Base-by-base conservation (phyloP, 176 grass and related monocot genomes). In the Avena sativa region DNA sequence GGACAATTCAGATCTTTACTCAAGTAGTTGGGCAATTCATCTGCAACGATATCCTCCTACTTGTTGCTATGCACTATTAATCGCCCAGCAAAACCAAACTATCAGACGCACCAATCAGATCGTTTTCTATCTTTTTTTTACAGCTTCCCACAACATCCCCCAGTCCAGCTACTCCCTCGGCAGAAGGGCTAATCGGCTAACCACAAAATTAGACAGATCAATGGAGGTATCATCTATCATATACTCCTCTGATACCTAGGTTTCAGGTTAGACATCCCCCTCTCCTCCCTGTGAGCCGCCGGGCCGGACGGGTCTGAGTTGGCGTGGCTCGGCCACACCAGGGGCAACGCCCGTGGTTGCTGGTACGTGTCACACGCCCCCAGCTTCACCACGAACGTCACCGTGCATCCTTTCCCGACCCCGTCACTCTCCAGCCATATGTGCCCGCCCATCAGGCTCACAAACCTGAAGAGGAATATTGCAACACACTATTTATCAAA, bases 401-500 rank as follows among this genome's bases (percentile, higher is more conserved):
- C 89, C 1, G 84, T 94, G 64, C 92, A 94, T 53, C 92, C 92
- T 67, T 94, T 94, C 9, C 92, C 89, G 0, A 56, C 36, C 0
- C 92, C 92, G 26, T 94, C 92, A 57, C 92, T 94, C 78, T 94
- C 92, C 25, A 94, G 46, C 92, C 92, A 94, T n/a, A 94, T 94
- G 62, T 91, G 87, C 63, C 92, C 92, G 49, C 91, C 92, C 92
- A 94, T 94, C 21, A 94, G 71, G 76, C 52, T 88, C 9, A 85
- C 71, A 83, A 94, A 94, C 69, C 92, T 94, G 76, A n/a, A 71
- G 9, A 57, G 55, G 6, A 14, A 56, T 82, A 38, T 79, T 59
- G 23, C 74, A 77, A 5, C 6, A 19, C 13, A 6, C n/a, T 60
- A 23, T n/a, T 2, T 8, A 52, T 17, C 47, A 79, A 4, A 60